Conservation (phyloP, 176 grass and related monocot species). For the Paspalum vaginatum region DNA sequence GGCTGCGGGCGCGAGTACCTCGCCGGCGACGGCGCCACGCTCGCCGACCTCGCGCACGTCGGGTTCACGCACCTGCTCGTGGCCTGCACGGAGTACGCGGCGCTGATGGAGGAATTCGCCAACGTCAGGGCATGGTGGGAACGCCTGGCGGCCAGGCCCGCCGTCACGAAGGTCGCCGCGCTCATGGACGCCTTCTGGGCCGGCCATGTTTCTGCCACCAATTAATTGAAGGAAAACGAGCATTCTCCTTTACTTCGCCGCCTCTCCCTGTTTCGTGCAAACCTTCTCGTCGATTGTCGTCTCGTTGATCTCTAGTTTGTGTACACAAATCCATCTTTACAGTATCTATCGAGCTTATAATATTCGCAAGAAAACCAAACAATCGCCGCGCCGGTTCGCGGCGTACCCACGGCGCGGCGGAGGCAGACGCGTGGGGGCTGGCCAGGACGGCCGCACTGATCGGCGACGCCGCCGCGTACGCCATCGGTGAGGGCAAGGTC, state of each 20-base stretch:
- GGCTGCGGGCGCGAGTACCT: background rate
- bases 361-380: too few species aligned
- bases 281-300: too few species aligned
- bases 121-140: constrained; percentile 54
- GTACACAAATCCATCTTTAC: too few species aligned
- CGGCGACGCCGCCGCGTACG: constrained; percentile 48
- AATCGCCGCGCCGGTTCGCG: constrained; percentile 35
- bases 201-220: too few species aligned
- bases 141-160: constrained; percentile 35
- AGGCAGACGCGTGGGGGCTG: constrained; percentile 50
- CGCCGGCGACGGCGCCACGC: constrained; percentile 40
- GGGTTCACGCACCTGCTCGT: constrained; percentile 35
- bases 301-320: too few species aligned
- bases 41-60: constrained; percentile 65
- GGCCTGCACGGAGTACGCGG: constrained; percentile 12
- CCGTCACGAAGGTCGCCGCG: constrained; percentile 26
- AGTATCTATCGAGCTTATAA: too few species aligned
- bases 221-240: too few species aligned
- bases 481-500: constrained; percentile 36
- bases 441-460: constrained; percentile 36
- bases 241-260: too few species aligned
- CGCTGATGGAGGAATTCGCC: constrained; percentile 32
- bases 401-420: constrained; percentile 42
- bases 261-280: too few species aligned
- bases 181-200: background rate